phyloP scores from a whole-genome alignment of 2,329 filamentous ascomycete genomes.

The Colletotrichum spinosum region DNA sequence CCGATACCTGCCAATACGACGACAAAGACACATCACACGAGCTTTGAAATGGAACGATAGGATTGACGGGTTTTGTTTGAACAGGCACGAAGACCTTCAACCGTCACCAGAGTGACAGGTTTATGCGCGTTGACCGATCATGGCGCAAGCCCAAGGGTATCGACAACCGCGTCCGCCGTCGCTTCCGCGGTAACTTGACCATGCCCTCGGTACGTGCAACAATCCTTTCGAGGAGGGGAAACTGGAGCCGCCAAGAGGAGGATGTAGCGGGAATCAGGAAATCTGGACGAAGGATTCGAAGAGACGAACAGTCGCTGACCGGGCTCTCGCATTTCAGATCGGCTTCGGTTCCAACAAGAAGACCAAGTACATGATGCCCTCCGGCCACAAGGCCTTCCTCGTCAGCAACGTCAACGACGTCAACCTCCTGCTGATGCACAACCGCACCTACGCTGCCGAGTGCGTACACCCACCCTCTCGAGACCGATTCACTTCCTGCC shows the following conservation, averaged over 20 bases:
- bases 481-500: not conserved
- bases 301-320: slow-evolving; percentile 22
- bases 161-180: slow-evolving; percentile 96
- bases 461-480: slow-evolving; percentile 64
- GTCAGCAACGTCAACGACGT: slow-evolving; percentile 97
- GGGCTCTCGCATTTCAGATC: slow-evolving; percentile 70
- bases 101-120: slow-evolving; percentile 97
- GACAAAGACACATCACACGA: slow-evolving; percentile 1
- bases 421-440: slow-evolving; percentile 99
- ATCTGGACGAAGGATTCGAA: not conserved
- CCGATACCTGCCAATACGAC: slow-evolving; percentile 16
- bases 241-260: slow-evolving; percentile 33
- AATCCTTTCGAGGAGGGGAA: not conserved
- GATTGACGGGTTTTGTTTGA: slow-evolving; percentile 52
- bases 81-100: slow-evolving; percentile 93
- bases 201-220: slow-evolving; percentile 93
- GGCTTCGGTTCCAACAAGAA: slow-evolving; percentile 99
- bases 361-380: slow-evolving; percentile 98
- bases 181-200: slow-evolving; percentile 93
- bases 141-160: slow-evolving; percentile 99
- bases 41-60: slow-evolving; percentile 28
- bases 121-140: slow-evolving; percentile 88
- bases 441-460: slow-evolving; percentile 98
- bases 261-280: slow-evolving; percentile 3
- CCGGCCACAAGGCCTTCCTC: slow-evolving; percentile 99